These are phyloP conservation scores for Lagenaria siceraria DNA, from an alignment of 306 rosid genomes.

Conservation along the genomic window DNA sequence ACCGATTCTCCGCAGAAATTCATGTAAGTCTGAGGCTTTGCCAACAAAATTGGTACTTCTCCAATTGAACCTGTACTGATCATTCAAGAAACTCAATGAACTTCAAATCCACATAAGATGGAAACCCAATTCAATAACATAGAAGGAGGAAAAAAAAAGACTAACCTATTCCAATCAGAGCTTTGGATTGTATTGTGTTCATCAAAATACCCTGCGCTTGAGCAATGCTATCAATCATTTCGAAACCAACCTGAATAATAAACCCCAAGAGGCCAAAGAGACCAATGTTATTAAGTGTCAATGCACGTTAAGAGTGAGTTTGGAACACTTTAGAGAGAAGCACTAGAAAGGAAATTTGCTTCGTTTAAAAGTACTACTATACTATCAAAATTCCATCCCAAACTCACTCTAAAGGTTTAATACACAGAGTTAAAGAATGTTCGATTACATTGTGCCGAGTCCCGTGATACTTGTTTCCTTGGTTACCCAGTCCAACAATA, in stretches of 20 bases:
- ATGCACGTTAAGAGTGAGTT: neutral
- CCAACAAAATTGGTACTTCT: conserved; percentile 76
- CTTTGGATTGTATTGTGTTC: conserved; percentile 88
- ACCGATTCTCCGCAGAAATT: conserved; percentile 91
- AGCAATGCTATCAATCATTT: conserved; percentile 60
- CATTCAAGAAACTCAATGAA: conserved; percentile 19
- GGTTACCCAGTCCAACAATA: conserved; percentile 90
- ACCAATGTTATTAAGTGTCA: neutral
- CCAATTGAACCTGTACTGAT: conserved; percentile 77
- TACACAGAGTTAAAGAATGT: neutral
- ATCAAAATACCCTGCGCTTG: conserved; percentile 52
- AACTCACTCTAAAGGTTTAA: neutral
- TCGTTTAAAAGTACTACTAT: neutral
- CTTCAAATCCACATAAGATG: neutral
- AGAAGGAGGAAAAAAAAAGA: conserved; percentile 1
- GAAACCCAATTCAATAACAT: neutral
- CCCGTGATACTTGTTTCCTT: conserved; percentile 78
- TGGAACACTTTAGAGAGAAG: neutral
- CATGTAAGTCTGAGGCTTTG: conserved; percentile 89
- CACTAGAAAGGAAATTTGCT: neutral
- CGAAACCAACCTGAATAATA: conserved; percentile 69
- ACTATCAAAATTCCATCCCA: neutral
- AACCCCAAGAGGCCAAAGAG: neutral
- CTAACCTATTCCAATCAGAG: conserved; percentile 78
- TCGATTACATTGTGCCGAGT: conserved; percentile 78